Evolutionary conservation across 2,329 filamentous ascomycete species (phyloP), one percentile per base, ranked within the genome.

Genomic region (Stromatinia cepivora): DNA sequence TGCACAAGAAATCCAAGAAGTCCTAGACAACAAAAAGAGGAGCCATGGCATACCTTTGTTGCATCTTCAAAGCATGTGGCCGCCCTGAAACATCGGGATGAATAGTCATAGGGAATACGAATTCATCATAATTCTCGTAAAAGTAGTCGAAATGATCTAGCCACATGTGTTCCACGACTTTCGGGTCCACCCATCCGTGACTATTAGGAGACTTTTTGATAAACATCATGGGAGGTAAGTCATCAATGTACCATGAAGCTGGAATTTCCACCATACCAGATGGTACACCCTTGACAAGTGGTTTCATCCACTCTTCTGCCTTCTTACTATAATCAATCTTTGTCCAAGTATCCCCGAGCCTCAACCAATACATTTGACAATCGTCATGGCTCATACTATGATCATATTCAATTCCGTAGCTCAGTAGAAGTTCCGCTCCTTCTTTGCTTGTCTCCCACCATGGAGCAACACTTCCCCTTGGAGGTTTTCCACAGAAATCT

Each of bases 21-120:
- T 39, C 31, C 36, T 17, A 4, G 56, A 42, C n/a, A 39, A 39
- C 36, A 58, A 17, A 89, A 76, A 89, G 90, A 63, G 89, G 92
- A 83, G 82, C 62, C 71, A 22, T 46, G 20, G 75, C 79, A 73
- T 78, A 87, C 84, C 88, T 84, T 79, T 92, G 89, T 72, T 92
- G 88, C 90, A 92, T 92, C 9, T 92, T 80, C 39, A 93, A 74
- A 0, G 88, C 90, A 78, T 93, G 90, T 0, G 90, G 90, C 25
- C 89, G 83, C 0, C 91, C 91, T 4, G 86, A 88, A 0, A 91
- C 88, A 75, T 93, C 90, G 0, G 90, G 91, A 78, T 93, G 90
- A 48, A 92, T 89, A 0, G 90, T 93, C 79, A 93, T 90, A 0
- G 91, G 90, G 74, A 93, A 92, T 66, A 92, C 85, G 71, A 92